Conservation (phyloP, 306 rosid genomes). For the Clitoria ternatea region DNA sequence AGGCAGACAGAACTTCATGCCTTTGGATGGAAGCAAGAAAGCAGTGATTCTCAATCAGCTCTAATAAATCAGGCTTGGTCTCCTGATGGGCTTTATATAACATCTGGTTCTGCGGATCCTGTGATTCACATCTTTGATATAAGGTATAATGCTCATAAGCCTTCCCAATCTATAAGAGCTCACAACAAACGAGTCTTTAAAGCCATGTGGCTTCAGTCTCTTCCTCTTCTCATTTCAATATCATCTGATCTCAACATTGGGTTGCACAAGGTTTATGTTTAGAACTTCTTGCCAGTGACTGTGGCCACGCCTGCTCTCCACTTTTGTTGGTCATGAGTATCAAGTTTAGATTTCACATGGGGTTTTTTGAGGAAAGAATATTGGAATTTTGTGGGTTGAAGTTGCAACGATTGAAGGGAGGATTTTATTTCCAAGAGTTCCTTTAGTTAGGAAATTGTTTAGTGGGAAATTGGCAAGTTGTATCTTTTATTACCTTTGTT, state of each 20-base stretch:
- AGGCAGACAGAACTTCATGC: constrained; percentile 81
- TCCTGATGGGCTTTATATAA: constrained; percentile 78
- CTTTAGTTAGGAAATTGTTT: constrained; percentile 14
- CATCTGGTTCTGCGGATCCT: constrained; percentile 95
- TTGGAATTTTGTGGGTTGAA: constrained; percentile 16
- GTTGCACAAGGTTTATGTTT: constrained; percentile 59
- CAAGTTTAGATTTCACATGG: neutral
- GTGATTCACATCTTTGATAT: constrained; percentile 89
- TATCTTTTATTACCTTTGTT: neutral
- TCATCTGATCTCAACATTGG: constrained; percentile 92
- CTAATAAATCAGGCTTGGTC: constrained; percentile 97
- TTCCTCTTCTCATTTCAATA: constrained; percentile 80
- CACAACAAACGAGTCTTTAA: constrained; percentile 93
- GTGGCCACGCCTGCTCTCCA: neutral
- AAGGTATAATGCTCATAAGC: constrained; percentile 61
- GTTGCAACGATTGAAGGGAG: neutral
- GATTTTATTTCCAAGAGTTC: neutral
- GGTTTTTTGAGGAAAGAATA: neutral
- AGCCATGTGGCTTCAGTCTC: constrained; percentile 86
- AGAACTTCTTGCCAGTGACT: constrained; percentile 4
- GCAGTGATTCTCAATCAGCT: constrained; percentile 97
- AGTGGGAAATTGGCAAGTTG: neutral
- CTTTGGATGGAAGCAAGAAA: constrained; percentile 98
- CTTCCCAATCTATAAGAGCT: constrained; percentile 80
- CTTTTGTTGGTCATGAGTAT: neutral